Evolutionary conservation across 768 basidiomycete genomes (phyloP).

Genomic region (Neoboletus brunneissimus): DNA sequence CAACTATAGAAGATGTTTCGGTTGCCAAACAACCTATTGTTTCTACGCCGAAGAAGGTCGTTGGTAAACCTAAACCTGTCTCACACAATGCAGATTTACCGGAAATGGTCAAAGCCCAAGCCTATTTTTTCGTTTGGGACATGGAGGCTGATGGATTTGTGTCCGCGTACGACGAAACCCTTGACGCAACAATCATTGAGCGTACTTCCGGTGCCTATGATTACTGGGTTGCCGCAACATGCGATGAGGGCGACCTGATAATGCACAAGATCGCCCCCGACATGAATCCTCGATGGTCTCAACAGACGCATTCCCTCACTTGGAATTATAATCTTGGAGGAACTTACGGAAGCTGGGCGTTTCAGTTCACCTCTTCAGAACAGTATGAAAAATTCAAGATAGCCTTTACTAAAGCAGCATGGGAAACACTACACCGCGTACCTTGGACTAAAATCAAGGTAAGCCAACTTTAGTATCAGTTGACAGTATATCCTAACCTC

Average conservation of each 20-base stretch:
- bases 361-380: constrained; percentile 60
- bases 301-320: constrained; percentile 68
- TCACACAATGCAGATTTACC: constrained; percentile 19
- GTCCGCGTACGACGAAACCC: constrained; percentile 45
- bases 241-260: constrained; percentile 47
- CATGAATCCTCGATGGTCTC: constrained; percentile 71
- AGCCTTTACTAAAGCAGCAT: constrained; percentile 66
- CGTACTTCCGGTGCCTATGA: constrained; percentile 44
- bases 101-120: constrained; percentile 41
- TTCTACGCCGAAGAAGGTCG: constrained; percentile 15
- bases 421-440: constrained; percentile 74
- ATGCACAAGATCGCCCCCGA: constrained; percentile 62
- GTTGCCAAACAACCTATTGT: constrained; percentile 4
- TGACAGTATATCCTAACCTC: background rate
- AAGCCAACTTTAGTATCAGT: constrained; percentile 9
- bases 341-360: constrained; percentile 74
- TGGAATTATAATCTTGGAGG: constrained; percentile 77
- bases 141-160: constrained; percentile 45
- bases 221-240: constrained; percentile 59
- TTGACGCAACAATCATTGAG: constrained; percentile 52
- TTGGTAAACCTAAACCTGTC: constrained; percentile 18
- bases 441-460: constrained; percentile 84
- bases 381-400: constrained; percentile 58
- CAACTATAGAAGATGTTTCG: constrained; percentile 1
- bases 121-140: constrained; percentile 65